Conservation (phyloP, 140 eudicot genomes). For the Stevia rebaudiana region DNA sequence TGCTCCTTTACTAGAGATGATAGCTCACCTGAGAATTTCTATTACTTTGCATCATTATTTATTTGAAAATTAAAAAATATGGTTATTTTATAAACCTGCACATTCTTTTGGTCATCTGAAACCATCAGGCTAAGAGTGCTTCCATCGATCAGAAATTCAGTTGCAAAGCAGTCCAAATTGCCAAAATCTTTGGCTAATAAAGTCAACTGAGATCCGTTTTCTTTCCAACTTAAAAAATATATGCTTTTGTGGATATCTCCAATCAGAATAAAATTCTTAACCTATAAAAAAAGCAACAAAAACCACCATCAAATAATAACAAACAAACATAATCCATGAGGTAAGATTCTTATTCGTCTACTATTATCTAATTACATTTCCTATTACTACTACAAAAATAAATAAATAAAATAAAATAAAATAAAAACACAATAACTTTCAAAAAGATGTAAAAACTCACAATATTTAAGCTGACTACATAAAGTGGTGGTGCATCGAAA, state of each 20-base stretch:
- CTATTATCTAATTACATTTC: too few relatives aligned
- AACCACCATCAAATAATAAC: too few relatives aligned
- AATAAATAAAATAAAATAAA: too few relatives aligned
- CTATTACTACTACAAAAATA: too few relatives aligned
- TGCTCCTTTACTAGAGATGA: background rate
- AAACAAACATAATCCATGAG: too few relatives aligned
- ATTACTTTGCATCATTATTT: background rate
- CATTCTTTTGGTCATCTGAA: slow-evolving; percentile 90
- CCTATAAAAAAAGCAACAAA: slow-evolving; percentile 43
- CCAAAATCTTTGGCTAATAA: slow-evolving; percentile 93
- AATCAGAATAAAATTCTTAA: slow-evolving; percentile 81
- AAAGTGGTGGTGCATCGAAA: slow-evolving; percentile 88
- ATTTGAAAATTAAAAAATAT: too few relatives aligned
- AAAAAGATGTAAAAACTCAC: slow-evolving; percentile 35
- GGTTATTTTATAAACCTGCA: too few relatives aligned
- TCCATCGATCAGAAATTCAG: slow-evolving; percentile 92
- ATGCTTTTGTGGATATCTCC: slow-evolving; percentile 98
- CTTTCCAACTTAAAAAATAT: slow-evolving; percentile 92
- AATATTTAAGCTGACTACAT: slow-evolving; percentile 96
- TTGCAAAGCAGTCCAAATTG: slow-evolving; percentile 76
- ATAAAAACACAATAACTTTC: too few relatives aligned
- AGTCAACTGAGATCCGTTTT: slow-evolving; percentile 80
- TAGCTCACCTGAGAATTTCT: background rate
- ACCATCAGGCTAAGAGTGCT: slow-evolving; percentile 86
- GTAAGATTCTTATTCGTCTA: too few relatives aligned